Percentiles rank a stretch among this genome's conserved stretches.
phyloP scores from a whole-genome alignment of 164 flowering plant species.

The Dillenia suffruticosa region DNA sequence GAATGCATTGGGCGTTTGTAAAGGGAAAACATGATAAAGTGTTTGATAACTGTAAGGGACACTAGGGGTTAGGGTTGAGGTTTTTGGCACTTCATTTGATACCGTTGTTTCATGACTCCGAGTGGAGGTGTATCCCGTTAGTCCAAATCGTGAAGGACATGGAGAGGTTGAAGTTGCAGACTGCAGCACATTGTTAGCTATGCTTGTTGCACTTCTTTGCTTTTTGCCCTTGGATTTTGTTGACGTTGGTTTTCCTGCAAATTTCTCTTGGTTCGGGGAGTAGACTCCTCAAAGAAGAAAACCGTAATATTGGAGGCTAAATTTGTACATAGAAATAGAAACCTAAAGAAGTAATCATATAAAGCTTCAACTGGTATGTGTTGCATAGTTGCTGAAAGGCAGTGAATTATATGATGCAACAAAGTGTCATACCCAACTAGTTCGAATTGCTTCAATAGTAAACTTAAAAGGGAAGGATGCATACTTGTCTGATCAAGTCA shows the following conservation, averaged over 20 bases:
- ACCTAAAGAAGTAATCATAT: too few relatives aligned
- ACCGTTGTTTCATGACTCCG: constrained; percentile 23
- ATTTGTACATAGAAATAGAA: too few relatives aligned
- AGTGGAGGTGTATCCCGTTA: constrained; percentile 28
- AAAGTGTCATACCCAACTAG: too few relatives aligned
- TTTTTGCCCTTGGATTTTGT: constrained; percentile 31
- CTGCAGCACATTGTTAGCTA: constrained; percentile 16
- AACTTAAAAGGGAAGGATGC: too few relatives aligned
- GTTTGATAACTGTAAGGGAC: constrained; percentile 19
- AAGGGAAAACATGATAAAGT: constrained; percentile 26
- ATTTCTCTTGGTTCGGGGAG: too few relatives aligned
- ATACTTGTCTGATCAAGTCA: too few relatives aligned
- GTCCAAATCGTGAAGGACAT: constrained; percentile 32
- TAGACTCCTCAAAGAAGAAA: too few relatives aligned
- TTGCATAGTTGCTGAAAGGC: too few relatives aligned
- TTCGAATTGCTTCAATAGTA: too few relatives aligned
- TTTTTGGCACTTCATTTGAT: constrained; percentile 7
- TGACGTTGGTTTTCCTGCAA: constrained; percentile 15
- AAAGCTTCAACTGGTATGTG: too few relatives aligned
- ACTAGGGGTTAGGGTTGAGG: constrained; percentile 13
- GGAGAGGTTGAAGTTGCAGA: constrained; percentile 17
- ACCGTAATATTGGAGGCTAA: too few relatives aligned
- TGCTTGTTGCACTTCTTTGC: constrained; percentile 14
- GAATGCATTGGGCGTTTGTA: constrained; percentile 33
- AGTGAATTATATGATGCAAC: too few relatives aligned